Percentiles rank a stretch among this genome's conserved stretches.
Conservation (phyloP, 2,329 filamentous ascomycete species). For the Falciphora oryzae region DNA sequence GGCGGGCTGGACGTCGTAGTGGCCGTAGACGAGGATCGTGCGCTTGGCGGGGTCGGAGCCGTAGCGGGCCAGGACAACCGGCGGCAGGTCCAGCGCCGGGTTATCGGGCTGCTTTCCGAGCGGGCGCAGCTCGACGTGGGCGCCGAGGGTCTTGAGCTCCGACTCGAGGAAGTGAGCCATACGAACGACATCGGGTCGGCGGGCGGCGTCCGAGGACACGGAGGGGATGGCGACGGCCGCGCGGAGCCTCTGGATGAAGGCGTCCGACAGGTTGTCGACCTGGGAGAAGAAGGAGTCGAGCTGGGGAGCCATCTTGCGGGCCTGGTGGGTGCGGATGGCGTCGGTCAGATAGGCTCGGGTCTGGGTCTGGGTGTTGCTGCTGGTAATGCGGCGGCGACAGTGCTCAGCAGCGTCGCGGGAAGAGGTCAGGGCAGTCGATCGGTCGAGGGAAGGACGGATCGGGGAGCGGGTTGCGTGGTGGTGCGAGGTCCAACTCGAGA, state of each 20-base stretch:
- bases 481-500: background rate
- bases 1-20: slow-evolving; percentile 98
- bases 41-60: slow-evolving; percentile 88
- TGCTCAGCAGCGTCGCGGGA: background rate
- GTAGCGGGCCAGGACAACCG: slow-evolving; percentile 87
- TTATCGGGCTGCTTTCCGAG: slow-evolving; percentile 90
- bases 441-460: background rate
- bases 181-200: slow-evolving; percentile 85
- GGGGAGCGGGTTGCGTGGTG: background rate
- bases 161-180: slow-evolving; percentile 89
- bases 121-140: slow-evolving; percentile 76
- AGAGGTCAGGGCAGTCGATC: background rate
- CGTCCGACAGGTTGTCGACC: slow-evolving; percentile 71
- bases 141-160: slow-evolving; percentile 79
- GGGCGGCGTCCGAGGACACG: slow-evolving; percentile 83
- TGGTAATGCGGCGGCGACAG: background rate
- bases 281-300: slow-evolving; percentile 90
- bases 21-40: slow-evolving; percentile 93
- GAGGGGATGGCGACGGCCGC: slow-evolving; percentile 96
- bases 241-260: slow-evolving; percentile 84
- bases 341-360: slow-evolving; percentile 45
- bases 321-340: slow-evolving; percentile 51
- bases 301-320: slow-evolving; percentile 78
- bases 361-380: slow-evolving; percentile 8
- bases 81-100: slow-evolving; percentile 85